Percentiles rank a stretch among this genome's conserved stretches.
Conservation (phyloP, 768 basidiomycete species). For the Calocera cornea region DNA sequence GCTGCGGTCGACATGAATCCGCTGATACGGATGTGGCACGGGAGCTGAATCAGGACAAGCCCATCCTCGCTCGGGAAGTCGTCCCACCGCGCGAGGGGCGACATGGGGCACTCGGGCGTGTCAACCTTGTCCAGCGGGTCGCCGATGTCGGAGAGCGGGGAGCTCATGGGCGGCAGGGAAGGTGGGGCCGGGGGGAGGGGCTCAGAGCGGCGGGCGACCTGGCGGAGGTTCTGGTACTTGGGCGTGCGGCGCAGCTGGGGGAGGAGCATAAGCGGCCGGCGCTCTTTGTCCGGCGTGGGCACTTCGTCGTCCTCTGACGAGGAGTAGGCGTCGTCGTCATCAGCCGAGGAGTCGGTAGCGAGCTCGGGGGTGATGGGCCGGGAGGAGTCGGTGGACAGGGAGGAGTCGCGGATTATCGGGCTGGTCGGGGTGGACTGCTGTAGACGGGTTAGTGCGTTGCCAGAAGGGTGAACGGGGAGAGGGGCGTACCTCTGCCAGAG, state of each 20-base stretch:
- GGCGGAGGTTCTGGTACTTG: background rate
- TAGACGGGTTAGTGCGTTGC: background rate
- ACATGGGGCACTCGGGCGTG: too few relatives aligned
- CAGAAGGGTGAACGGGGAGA: background rate
- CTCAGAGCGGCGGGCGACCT: background rate
- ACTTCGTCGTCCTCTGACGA: background rate
- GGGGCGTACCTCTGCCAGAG: background rate
- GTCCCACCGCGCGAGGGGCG: background rate
- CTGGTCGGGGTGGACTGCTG: background rate
- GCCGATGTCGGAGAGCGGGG: background rate
- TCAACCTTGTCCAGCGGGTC: too few relatives aligned
- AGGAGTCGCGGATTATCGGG: background rate
- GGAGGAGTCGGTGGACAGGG: background rate
- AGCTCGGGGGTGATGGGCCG: background rate
- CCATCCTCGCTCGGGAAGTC: background rate
- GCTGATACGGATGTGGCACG: background rate
- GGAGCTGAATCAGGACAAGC: background rate
- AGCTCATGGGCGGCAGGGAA: background rate
- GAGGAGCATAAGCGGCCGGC: background rate
- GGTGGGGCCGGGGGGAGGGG: background rate
- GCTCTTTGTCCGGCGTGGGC: background rate
- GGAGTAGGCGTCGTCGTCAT: background rate
- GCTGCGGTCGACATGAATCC: background rate
- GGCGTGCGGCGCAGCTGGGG: background rate
- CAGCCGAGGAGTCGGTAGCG: background rate